Conservation (phyloP, 2,329 filamentous ascomycete species). For the Epichloe typhina region DNA sequence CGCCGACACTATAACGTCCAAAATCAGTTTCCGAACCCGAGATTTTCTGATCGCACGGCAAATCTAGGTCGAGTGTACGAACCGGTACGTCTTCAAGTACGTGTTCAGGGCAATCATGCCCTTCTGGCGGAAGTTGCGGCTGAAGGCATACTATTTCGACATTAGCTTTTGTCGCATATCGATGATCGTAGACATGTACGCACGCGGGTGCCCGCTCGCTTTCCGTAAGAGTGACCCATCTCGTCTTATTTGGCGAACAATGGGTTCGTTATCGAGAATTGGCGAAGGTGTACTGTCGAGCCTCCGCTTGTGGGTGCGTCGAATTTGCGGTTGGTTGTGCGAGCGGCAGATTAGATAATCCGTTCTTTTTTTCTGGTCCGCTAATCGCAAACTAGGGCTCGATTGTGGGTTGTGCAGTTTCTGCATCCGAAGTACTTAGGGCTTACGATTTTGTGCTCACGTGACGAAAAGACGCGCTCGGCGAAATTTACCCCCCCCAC, state of each 20-base stretch:
- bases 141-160: slow-evolving; percentile 68
- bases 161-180: slow-evolving; percentile 18
- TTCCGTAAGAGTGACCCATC: slow-evolving; percentile 81
- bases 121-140: slow-evolving; percentile 86
- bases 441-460: slow-evolving; percentile 13
- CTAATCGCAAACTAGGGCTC: slow-evolving; percentile 19
- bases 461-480: slow-evolving; percentile 11
- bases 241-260: slow-evolving; percentile 37
- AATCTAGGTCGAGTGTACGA: slow-evolving; percentile 10
- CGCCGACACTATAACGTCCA: slow-evolving; percentile 58
- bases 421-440: slow-evolving; percentile 17
- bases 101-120: slow-evolving; percentile 87
- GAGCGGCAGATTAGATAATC: slow-evolving; percentile 24
- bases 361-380: slow-evolving; percentile 14
- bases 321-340: slow-evolving; percentile 27
- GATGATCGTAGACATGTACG: slow-evolving; percentile 23
- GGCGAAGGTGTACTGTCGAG: slow-evolving; percentile 21
- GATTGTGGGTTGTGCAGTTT: slow-evolving; percentile 10
- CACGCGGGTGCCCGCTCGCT: slow-evolving; percentile 75
- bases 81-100: slow-evolving; percentile 91
- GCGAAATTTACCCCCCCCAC: slow-evolving; percentile 19
- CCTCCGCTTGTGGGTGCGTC: slow-evolving; percentile 18
- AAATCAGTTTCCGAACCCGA: slow-evolving; percentile 26
- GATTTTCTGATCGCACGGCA: background rate
- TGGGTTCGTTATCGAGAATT: slow-evolving; percentile 30